Base-by-base conservation (phyloP, 2,329 filamentous ascomycete genomes). In the Pseudocercospora pini-densiflorae region DNA sequence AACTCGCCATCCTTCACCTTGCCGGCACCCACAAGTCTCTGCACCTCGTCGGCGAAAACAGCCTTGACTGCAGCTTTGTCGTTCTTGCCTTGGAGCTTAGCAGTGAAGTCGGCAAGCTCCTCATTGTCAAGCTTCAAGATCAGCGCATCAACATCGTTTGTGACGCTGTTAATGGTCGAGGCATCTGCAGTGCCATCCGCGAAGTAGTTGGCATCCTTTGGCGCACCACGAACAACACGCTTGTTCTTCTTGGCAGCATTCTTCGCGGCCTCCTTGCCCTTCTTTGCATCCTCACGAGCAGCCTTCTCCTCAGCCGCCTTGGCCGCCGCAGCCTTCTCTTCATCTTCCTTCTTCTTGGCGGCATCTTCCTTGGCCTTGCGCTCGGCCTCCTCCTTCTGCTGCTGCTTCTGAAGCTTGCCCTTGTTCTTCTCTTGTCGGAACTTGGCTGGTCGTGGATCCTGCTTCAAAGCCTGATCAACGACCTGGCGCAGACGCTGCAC, bases 221-320 rank as follows among this genome's bases (percentile, higher is more conserved):
- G 92, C 71, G 92, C 93, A 69, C 89, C 90, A 81, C 96, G 93
- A 75, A 99, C 89, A 57, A 98, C 91, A 85, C 95, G 93, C 88
- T 97, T 97, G 88, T 99, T 99, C 92, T 99, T 99, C 91, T 99
- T 99, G 76, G 95, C 91, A 14, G 95, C 95, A 77, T 93, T 97
- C 89, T 99, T 99, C 65, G 95, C 95, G 1, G 94, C 94, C 82
- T 99, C 95, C 86, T 98, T 99, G 68, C 92, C 90, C 88, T 99
- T 99, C 89, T 98, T 99, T 76, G 84, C 84, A 70, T 91, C 87
- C 73, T 94, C 93, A 73, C 91, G 92, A 65, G 93, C 89, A 5
- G 86, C 87, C 87, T 98, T 98, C 71, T 93, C 92, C 49, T 90
- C 86, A 73, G 91, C 92, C 80, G 97, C 95, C 16, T 92, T 92